A percentile compares a stretch with the other conserved stretches of the same genome.
Evolutionary conservation across 306 rosid species (phyloP).

Genomic region (Pyrus betulifolia): DNA sequence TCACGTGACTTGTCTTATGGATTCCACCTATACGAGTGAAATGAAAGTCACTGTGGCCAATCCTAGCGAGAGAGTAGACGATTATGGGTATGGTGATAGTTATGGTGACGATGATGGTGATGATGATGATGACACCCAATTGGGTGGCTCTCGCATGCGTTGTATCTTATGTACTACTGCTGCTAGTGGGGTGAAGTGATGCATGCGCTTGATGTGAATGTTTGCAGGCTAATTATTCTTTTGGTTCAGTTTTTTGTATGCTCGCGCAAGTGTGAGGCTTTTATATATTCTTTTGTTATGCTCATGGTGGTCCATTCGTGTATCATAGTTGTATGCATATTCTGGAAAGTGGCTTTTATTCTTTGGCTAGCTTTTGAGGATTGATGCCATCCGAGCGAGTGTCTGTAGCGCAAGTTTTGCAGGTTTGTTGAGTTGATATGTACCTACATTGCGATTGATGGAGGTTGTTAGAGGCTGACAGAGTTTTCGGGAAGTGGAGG

Average conservation of each 20-base stretch:
- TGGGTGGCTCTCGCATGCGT: constrained; percentile 57
- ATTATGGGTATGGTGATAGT: constrained; percentile 39
- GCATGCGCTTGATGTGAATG: constrained; percentile 11
- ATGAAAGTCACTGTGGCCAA: constrained; percentile 25
- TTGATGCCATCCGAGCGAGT: background rate
- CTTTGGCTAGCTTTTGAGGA: background rate
- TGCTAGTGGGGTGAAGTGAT: constrained; percentile 40
- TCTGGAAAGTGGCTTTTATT: constrained; percentile 10
- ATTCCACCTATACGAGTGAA: constrained; percentile 51
- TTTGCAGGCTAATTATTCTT: constrained; percentile 17
- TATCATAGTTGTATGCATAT: background rate
- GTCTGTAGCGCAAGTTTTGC: background rate
- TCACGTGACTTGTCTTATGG: constrained; percentile 63
- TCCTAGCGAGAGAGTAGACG: constrained; percentile 23
- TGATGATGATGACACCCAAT: constrained; percentile 19
- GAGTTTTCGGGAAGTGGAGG: background rate
- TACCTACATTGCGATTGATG: background rate
- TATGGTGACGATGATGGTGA: constrained; percentile 39
- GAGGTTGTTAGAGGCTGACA: background rate
- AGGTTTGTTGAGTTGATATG: constrained; percentile 1
- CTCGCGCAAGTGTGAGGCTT: background rate
- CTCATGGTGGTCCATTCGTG: background rate
- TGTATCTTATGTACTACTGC: constrained; percentile 97
- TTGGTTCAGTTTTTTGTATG: constrained; percentile 3
- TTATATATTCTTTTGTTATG: background rate